phyloP scores from a whole-genome alignment of 345 rosid species.

The Salix viminalis region DNA sequence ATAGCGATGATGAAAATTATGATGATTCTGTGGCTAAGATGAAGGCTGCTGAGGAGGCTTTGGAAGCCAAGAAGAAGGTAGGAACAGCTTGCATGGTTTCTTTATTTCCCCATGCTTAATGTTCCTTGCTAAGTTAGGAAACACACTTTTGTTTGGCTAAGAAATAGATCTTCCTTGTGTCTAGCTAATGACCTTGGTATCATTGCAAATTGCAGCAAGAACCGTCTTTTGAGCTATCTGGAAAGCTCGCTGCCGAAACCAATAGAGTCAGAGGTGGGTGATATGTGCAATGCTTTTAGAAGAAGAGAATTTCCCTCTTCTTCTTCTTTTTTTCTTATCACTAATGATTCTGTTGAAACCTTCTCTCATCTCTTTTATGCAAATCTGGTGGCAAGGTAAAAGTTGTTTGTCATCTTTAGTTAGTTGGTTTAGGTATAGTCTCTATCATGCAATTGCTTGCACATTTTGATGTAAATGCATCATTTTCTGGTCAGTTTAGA shows the following conservation, averaged over 20 bases:
- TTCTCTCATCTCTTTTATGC: background rate
- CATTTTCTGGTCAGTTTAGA: background rate
- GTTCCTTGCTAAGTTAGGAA: background rate
- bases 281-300: background rate
- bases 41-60: slow-evolving; percentile 86
- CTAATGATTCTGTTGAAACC: background rate
- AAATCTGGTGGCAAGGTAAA: background rate
- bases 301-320: background rate
- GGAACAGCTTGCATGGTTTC: background rate
- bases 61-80: slow-evolving; percentile 81
- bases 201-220: slow-evolving; percentile 53
- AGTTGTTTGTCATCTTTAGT: background rate
- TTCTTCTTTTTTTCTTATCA: background rate
- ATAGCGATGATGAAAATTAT: slow-evolving; percentile 45
- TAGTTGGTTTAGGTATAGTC: background rate
- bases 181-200: slow-evolving; percentile 7
- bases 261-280: slow-evolving; percentile 76
- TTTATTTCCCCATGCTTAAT: background rate
- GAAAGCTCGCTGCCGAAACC: slow-evolving; percentile 96
- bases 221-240: slow-evolving; percentile 93
- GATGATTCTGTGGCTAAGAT: slow-evolving; percentile 70
- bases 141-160: slow-evolving; percentile 1
- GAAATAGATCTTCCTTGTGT: background rate
- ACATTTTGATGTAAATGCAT: background rate
- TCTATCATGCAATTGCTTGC: background rate